phyloP scores from a whole-genome alignment of 257 asterid genomes.

The Penstemon barbatus region DNA sequence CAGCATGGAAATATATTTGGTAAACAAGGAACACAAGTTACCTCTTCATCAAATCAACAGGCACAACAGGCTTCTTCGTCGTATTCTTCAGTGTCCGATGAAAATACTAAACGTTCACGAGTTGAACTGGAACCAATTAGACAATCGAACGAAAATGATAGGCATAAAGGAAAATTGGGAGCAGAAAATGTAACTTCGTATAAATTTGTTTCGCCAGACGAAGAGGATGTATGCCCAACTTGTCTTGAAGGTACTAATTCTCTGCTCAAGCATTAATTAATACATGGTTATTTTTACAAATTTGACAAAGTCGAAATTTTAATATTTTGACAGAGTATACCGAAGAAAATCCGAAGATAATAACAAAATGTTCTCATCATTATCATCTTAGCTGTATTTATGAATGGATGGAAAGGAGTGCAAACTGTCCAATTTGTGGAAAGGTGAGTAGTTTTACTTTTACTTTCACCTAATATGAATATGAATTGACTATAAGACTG shows the following conservation, averaged over 20 bases:
- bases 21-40: conserved; percentile 8
- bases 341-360: conserved; percentile 57
- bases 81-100: neutral
- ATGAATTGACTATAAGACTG: neutral
- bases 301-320: no score
- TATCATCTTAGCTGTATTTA: conserved; percentile 70
- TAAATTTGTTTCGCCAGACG: conserved; percentile 30
- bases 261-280: neutral
- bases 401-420: conserved; percentile 75
- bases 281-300: no score
- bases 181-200: neutral
- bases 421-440: conserved; percentile 57
- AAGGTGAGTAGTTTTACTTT: conserved; percentile 34
- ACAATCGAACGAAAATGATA: conserved; percentile 13
- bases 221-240: conserved; percentile 60
- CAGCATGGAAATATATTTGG: conserved; percentile 34
- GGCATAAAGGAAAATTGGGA: conserved; percentile 3
- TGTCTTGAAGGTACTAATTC: conserved; percentile 62
- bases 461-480: neutral
- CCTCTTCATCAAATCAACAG: conserved; percentile 27
- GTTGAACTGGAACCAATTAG: conserved; percentile 33
- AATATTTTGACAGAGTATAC: conserved; percentile 43
- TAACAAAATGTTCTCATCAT: conserved; percentile 55
- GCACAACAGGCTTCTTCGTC: neutral
- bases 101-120: conserved; percentile 30